Conservation (phyloP, 331 rosid genomes). For the Rosa hybrid region DNA sequence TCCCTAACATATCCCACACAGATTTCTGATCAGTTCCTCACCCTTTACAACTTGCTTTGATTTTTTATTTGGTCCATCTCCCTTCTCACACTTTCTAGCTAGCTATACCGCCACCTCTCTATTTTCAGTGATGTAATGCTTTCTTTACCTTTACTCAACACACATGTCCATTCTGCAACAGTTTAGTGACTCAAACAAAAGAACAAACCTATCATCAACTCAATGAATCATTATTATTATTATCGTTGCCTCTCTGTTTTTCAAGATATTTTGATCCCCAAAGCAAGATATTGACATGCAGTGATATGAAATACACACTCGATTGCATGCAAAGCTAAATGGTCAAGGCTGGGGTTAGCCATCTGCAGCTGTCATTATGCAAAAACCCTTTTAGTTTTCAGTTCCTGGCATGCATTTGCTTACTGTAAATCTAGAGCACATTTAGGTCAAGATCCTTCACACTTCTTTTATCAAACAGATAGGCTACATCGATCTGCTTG, state of each 20-base stretch:
- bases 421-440: neutral
- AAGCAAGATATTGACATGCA: neutral
- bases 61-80: neutral
- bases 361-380: slow-evolving; percentile 1
- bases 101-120: neutral
- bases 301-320: neutral
- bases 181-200: slow-evolving; percentile 19
- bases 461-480: neutral
- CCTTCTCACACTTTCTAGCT: slow-evolving; percentile 13
- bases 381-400: neutral
- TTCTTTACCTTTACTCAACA: neutral
- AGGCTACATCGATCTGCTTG: neutral
- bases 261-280: slow-evolving; percentile 10
- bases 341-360: neutral
- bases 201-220: slow-evolving; percentile 3
- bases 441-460: neutral
- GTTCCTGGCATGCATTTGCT: slow-evolving; percentile 6
- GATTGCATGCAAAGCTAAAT: neutral
- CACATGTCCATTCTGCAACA: slow-evolving; percentile 10
- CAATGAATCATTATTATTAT: neutral
- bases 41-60: slow-evolving; percentile 12
- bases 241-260: neutral
- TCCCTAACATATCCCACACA: slow-evolving; percentile 31
- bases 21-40: neutral
- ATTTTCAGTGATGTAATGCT: slow-evolving; percentile 1